These are phyloP conservation scores for Lophium mytilinum DNA, from an alignment of 495 filamentous ascomycete genomes.

Conservation along the genomic window DNA sequence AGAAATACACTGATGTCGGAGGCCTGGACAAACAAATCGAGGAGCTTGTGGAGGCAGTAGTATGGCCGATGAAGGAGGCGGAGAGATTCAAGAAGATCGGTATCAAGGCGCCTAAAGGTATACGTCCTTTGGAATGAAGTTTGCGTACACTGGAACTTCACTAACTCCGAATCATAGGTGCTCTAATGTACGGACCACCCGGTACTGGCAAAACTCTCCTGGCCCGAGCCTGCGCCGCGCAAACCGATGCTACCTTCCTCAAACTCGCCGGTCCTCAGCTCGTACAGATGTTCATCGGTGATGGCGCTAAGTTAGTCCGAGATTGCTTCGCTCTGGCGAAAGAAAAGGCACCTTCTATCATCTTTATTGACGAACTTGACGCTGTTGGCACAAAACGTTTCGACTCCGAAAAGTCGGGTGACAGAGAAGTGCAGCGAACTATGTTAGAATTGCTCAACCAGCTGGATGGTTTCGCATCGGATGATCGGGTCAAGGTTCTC, in stretches of 20 bases:
- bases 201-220: slow-evolving; percentile 96
- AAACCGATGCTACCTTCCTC: slow-evolving; percentile 98
- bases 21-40: slow-evolving; percentile 99
- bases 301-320: slow-evolving; percentile 94
- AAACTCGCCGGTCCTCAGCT: slow-evolving; percentile 97
- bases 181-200: slow-evolving; percentile 96
- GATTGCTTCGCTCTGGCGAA: slow-evolving; percentile 97
- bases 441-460: slow-evolving; percentile 99
- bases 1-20: slow-evolving; percentile 98
- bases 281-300: slow-evolving; percentile 99
- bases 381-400: slow-evolving; percentile 99
- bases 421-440: slow-evolving; percentile 95
- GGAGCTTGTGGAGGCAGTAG: slow-evolving; percentile 97
- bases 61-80: slow-evolving; percentile 99
- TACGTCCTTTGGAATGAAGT: neutral
- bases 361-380: slow-evolving; percentile 99
- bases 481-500: slow-evolving; percentile 97
- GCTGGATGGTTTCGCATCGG: slow-evolving; percentile 96
- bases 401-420: slow-evolving; percentile 96
- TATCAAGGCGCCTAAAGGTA: slow-evolving; percentile 99
- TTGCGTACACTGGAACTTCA: slow-evolving; percentile 24
- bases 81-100: slow-evolving; percentile 99
- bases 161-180: slow-evolving; percentile 47
- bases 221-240: slow-evolving; percentile 91
- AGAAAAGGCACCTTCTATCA: slow-evolving; percentile 96